A percentile compares a stretch with the other conserved stretches of the same genome.
phyloP scores from a whole-genome alignment of 768 basidiomycete species.

The Kwoniella europaea region DNA sequence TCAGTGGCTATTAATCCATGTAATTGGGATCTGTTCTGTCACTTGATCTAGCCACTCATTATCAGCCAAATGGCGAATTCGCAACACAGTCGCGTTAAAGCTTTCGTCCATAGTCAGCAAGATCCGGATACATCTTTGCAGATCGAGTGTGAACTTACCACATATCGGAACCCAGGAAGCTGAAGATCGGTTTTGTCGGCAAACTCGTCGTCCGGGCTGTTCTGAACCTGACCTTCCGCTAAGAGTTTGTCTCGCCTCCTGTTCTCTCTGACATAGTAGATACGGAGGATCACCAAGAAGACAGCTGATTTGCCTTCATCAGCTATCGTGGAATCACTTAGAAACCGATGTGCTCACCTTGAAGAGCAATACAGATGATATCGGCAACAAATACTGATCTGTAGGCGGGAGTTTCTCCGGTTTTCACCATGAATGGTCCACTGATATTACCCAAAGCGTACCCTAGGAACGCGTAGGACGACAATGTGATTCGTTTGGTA shows the following conservation, averaged over 20 bases:
- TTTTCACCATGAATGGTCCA: slow-evolving; percentile 15
- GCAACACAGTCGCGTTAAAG: background rate
- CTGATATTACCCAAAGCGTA: slow-evolving; percentile 10
- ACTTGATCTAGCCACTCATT: too few relatives aligned
- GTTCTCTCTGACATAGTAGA: slow-evolving; percentile 6
- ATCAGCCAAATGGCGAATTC: too few relatives aligned
- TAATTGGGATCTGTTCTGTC: too few relatives aligned
- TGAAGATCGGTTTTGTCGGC: slow-evolving; percentile 8
- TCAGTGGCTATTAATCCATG: too few relatives aligned
- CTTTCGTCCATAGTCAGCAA: background rate
- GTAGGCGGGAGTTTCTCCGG: slow-evolving; percentile 5
- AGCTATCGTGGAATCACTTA: background rate
- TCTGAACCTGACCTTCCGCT: slow-evolving; percentile 12
- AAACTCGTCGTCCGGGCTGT: slow-evolving; percentile 3
- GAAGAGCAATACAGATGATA: slow-evolving; percentile 12
- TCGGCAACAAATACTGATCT: slow-evolving; percentile 11
- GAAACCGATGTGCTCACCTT: background rate
- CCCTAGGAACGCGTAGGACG: slow-evolving; percentile 8
- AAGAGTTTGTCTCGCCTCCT: slow-evolving; percentile 1
- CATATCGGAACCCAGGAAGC: slow-evolving; percentile 10
- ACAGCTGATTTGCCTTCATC: background rate
- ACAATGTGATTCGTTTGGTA: slow-evolving; percentile 10
- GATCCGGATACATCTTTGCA: background rate
- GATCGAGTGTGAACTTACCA: background rate
- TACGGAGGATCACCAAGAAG: slow-evolving; percentile 7